Evolutionary conservation across 2,329 filamentous ascomycete species (phyloP).

Genomic region (Arthroderma uncinatum): DNA sequence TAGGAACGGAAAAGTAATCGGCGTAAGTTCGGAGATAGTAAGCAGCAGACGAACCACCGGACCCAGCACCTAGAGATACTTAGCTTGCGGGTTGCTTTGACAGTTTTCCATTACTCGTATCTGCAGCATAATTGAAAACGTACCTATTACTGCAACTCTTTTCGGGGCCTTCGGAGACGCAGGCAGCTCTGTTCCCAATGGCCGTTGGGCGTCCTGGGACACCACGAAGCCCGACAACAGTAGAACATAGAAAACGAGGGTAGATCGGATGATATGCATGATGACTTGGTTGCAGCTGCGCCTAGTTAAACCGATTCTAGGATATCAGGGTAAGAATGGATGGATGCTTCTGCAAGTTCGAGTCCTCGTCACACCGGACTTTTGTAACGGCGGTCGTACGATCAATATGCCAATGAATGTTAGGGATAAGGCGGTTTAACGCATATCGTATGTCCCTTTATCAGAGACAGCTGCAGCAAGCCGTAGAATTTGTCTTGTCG

Average conservation of each 20-base stretch:
- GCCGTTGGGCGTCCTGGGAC: constrained; percentile 9
- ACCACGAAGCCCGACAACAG: constrained; percentile 7
- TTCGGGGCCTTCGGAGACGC: constrained; percentile 5
- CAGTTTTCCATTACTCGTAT: background rate
- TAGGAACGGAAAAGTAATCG: constrained; percentile 43
- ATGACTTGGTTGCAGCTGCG: background rate
- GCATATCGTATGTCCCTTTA: background rate
- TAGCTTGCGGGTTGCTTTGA: background rate
- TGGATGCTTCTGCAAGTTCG: background rate
- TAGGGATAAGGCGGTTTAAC: background rate
- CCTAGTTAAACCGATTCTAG: background rate
- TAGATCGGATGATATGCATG: background rate
- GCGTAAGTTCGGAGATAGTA: constrained; percentile 70
- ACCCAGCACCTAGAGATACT: constrained; percentile 59
- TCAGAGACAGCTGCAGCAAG: background rate
- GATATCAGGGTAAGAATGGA: background rate
- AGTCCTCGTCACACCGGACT: background rate
- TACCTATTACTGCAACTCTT: constrained; percentile 13
- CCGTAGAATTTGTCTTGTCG: background rate
- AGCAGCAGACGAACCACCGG: constrained; percentile 75
- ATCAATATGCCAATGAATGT: background rate
- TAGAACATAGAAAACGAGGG: constrained; percentile 3
- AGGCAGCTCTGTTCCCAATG: constrained; percentile 5
- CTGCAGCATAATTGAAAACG: background rate
- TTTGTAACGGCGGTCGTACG: background rate